Evolutionary conservation across 177 flowering plant genomes (phyloP).

Genomic region (Tripterygium wilfordii): DNA sequence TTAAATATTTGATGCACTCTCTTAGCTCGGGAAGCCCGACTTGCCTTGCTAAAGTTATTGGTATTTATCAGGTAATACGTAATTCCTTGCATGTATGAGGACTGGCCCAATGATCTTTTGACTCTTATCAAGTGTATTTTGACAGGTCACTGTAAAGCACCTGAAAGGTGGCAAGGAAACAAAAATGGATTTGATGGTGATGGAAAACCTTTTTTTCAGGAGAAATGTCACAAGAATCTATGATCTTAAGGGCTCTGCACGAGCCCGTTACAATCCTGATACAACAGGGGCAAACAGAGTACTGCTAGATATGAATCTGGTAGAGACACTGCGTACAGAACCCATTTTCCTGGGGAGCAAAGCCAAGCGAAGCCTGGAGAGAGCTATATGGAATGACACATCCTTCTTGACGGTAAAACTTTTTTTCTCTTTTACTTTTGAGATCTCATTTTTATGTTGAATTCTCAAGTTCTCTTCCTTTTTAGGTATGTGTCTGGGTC

Average conservation of each 20-base stretch:
- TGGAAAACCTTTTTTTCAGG: conserved; percentile 90
- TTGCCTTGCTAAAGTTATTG: conserved; percentile 92
- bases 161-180: conserved; percentile 75
- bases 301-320: conserved; percentile 72
- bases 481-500: no score
- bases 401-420: conserved; percentile 90
- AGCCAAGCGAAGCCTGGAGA: conserved; percentile 80
- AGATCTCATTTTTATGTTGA: no score
- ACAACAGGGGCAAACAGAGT: conserved; percentile 70
- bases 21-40: conserved; percentile 78
- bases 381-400: conserved; percentile 99
- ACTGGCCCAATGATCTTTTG: background rate
- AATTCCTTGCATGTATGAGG: background rate
- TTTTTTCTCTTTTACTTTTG: no score
- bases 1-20: conserved; percentile 72
- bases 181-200: conserved; percentile 95
- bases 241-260: conserved; percentile 89
- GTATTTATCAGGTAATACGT: conserved; percentile 82
- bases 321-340: conserved; percentile 76
- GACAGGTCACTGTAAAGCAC: conserved; percentile 69
- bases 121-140: conserved; percentile 6
- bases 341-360: conserved; percentile 94
- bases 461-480: background rate
- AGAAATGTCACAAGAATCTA: conserved; percentile 74
- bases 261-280: conserved; percentile 87